Evolutionary conservation across 768 basidiomycete species (phyloP).

Genomic region (Panaeolus papilionaceus): DNA sequence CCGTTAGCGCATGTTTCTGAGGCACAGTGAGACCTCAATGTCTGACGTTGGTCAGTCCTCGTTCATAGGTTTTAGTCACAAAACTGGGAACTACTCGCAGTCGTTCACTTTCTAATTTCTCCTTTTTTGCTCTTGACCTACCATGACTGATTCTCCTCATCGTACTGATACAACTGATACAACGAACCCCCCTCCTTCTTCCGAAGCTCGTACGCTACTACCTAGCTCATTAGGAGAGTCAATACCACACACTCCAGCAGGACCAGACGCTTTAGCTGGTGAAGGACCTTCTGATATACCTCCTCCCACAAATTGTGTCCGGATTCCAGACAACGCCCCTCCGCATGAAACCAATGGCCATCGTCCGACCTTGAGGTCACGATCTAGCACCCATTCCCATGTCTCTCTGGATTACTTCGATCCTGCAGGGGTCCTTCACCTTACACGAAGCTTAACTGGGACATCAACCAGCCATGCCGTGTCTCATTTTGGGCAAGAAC

Average conservation of each 20-base stretch:
- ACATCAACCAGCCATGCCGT: not conserved
- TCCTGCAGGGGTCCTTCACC: not conserved
- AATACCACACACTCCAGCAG: not conserved
- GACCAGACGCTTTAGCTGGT: not conserved
- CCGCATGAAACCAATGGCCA: not conserved
- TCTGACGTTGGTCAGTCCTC: too few species aligned
- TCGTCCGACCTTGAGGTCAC: not conserved
- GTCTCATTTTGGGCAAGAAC: not conserved
- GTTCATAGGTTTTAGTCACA: too few species aligned
- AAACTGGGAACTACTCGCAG: too few species aligned
- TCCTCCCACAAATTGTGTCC: not conserved
- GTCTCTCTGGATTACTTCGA: constrained; percentile 4
- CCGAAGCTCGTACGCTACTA: not conserved
- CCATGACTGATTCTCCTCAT: not conserved
- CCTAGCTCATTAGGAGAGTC: not conserved
- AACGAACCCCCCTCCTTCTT: not conserved
- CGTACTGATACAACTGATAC: not conserved
- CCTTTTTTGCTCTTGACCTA: too few species aligned
- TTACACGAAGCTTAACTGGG: not conserved
- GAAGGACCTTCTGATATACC: not conserved
- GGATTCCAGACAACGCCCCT: not conserved
- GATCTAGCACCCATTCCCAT: not conserved
- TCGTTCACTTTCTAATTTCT: too few species aligned
- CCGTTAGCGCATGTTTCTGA: too few species aligned
- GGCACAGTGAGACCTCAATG: too few species aligned